Base-by-base conservation (phyloP, 106 monocot genomes). In the Cymbidium sinense region DNA sequence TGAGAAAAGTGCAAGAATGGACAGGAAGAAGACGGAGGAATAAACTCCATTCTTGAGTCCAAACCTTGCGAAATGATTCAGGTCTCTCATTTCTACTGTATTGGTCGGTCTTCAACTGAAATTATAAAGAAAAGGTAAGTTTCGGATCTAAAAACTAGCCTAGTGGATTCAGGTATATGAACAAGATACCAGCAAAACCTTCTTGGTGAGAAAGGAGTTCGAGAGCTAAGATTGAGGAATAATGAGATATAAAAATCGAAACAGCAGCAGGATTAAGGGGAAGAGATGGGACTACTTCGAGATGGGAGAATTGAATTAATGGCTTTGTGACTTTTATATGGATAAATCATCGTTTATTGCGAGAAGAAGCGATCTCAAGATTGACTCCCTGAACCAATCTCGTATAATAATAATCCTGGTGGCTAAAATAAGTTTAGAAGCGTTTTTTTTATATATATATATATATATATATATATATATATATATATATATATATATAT, bases 1-100 rank as follows among this genome's bases (percentile, higher is more conserved):
- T 86, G 73, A 94, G 78, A 86, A 50, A 50, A 87, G 67, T 33
- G 84, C 80, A 1, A 89, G 75, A 34, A 82, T 9, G n/a, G 80
- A 82, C 3, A 89, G 78, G 75, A 89, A 61, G 47, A 79, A 80
- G 58, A 54, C 82, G 77, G 83, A 43, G 51, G 31, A 79, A 84
- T 80, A 88, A 15, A 84, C 50, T 23, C 77, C 70, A 81, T 72
- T 85, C 76, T 80, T 88, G 19, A 87, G 3, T 70, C 81, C 64
- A 33, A 76, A 75, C 17, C 76, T 79, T 8, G 36, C 35, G 17
- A 50, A 67, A 50, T 43, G 44, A 31, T 70, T 83, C 10, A 55
- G 64, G 34, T 62, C 39, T 81, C 84, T 84, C 84, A 78, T 86
- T 83, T 77, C 84, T 19, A 36, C 77, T 43, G 2, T n/a, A 23